Percentiles rank a stretch among this genome's conserved stretches.
Evolutionary conservation across 345 rosid genomes (phyloP).

Genomic region (Syzygium oleosum): DNA sequence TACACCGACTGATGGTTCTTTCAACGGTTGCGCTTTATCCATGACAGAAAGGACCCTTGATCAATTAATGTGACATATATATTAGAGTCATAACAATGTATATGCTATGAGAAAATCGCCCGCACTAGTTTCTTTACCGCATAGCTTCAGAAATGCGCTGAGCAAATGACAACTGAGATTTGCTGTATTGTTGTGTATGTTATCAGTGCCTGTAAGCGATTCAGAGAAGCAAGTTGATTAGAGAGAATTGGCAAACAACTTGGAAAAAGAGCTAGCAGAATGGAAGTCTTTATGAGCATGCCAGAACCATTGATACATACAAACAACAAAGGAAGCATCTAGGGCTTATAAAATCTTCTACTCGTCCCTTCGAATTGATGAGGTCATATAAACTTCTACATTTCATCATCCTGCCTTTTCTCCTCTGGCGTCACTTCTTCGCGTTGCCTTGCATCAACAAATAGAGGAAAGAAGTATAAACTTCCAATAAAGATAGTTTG

Average conservation of each 20-base stretch:
- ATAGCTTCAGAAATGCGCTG: neutral
- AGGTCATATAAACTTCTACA: neutral
- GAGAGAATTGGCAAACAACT: neutral
- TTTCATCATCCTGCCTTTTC: neutral
- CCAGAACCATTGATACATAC: neutral
- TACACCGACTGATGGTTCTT: neutral
- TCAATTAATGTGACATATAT: neutral
- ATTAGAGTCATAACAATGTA: neutral
- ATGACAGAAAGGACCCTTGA: neutral
- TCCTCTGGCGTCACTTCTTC: neutral
- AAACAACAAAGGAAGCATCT: neutral
- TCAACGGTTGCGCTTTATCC: neutral
- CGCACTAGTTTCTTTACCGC: neutral
- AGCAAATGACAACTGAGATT: neutral
- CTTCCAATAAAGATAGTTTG: neutral
- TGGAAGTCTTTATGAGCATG: neutral
- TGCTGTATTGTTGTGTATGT: neutral
- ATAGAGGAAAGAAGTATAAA: neutral
- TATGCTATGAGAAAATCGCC: neutral
- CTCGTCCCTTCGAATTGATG: neutral
- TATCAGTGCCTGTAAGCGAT: neutral
- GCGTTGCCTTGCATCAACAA: neutral
- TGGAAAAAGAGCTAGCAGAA: neutral
- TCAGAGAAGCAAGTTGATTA: neutral
- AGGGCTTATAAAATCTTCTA: neutral